Evolutionary conservation across 2,329 filamentous ascomycete species (phyloP).

Genomic region (Teratosphaeria gauchensis): DNA sequence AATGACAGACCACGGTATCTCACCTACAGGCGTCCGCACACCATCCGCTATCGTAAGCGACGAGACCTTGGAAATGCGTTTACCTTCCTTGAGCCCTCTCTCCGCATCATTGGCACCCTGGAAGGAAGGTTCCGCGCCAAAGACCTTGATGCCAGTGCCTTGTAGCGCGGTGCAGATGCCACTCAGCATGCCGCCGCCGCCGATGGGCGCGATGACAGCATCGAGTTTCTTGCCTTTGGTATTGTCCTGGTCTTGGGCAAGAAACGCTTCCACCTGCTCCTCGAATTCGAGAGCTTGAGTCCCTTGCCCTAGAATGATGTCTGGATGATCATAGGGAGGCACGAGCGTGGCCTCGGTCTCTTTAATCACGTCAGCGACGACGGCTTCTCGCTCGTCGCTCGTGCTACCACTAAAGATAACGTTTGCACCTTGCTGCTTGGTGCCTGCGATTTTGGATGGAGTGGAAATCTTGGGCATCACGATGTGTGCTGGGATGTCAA

Average conservation of each 20-base stretch:
- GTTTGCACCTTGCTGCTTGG: slow-evolving; percentile 63
- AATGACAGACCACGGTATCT: slow-evolving; percentile 67
- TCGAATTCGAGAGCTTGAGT: slow-evolving; percentile 77
- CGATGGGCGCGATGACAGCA: slow-evolving; percentile 66
- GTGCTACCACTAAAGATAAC: slow-evolving; percentile 79
- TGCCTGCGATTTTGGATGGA: slow-evolving; percentile 76
- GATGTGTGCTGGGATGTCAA: slow-evolving; percentile 70
- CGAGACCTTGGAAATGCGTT: slow-evolving; percentile 58
- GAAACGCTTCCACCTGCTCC: slow-evolving; percentile 54
- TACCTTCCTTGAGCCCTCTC: slow-evolving; percentile 55
- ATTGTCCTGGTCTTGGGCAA: slow-evolving; percentile 26
- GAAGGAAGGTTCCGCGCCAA: slow-evolving; percentile 76
- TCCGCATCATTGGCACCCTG: slow-evolving; percentile 76
- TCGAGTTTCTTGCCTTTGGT: slow-evolving; percentile 27
- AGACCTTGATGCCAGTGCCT: slow-evolving; percentile 64
- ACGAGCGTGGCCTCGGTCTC: slow-evolving; percentile 69
- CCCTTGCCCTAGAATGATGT: slow-evolving; percentile 90
- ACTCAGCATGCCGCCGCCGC: slow-evolving; percentile 79
- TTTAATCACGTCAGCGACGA: slow-evolving; percentile 57
- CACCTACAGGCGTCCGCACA: slow-evolving; percentile 70
- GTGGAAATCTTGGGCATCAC: slow-evolving; percentile 86
- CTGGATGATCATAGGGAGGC: slow-evolving; percentile 84
- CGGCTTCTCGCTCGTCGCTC: slow-evolving; percentile 67
- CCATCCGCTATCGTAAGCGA: slow-evolving; percentile 83
- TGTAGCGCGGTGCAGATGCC: slow-evolving; percentile 70